Evolutionary conservation across 176 grass and related monocot genomes (phyloP).

Genomic region (Lolium multiflorum): DNA sequence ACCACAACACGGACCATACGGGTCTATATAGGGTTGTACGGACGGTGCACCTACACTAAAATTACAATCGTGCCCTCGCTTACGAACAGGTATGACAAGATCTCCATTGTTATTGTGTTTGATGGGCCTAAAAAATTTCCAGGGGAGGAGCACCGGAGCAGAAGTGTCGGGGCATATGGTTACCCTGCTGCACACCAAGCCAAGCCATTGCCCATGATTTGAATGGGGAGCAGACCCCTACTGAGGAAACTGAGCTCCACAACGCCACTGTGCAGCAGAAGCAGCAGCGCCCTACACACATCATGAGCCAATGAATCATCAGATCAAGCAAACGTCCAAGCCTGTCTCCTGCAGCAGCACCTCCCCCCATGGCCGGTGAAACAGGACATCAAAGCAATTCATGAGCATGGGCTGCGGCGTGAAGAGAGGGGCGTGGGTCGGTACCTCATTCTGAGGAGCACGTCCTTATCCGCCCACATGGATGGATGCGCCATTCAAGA

Average conservation of each 20-base stretch:
- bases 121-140: too few species aligned
- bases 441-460: constrained; percentile 29
- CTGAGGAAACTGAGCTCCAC: constrained; percentile 23
- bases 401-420: constrained; percentile 34
- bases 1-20: too few species aligned
- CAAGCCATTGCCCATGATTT: background rate
- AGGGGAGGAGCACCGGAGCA: too few species aligned
- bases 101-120: too few species aligned
- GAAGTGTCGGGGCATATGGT: background rate
- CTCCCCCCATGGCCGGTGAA: background rate
- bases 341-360: constrained; percentile 19
- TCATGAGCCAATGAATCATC: constrained; percentile 15
- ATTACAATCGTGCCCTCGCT: too few species aligned
- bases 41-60: too few species aligned
- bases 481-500: constrained; percentile 27
- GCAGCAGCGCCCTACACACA: background rate
- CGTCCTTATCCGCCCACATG: constrained; percentile 51
- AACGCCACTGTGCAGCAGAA: constrained; percentile 7
- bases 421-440: constrained; percentile 38
- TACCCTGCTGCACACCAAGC: background rate
- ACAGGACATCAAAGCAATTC: background rate
- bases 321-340: constrained; percentile 37
- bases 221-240: background rate
- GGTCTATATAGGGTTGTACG: too few species aligned
- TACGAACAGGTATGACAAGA: too few species aligned